A percentile compares a stretch with the other conserved stretches of the same genome.
Evolutionary conservation across 1,284 basidiomycete species (phyloP).

Genomic region (Cutaneotrichosporon sp.): DNA sequence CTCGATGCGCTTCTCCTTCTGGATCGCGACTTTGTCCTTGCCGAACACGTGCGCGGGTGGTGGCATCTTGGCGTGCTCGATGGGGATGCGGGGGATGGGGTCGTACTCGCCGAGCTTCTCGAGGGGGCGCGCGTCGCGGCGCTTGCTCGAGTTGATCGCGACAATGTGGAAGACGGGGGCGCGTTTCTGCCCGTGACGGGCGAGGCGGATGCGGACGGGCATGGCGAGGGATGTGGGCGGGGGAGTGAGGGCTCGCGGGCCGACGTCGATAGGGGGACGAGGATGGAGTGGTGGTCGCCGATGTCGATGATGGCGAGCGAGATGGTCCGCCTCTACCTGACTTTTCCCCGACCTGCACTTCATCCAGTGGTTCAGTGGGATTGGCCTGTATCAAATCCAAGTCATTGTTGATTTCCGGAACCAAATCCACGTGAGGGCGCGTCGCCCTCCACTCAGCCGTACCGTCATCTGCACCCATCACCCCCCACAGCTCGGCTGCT

Average conservation of each 20-base stretch:
- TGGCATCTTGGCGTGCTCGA: constrained; percentile 26
- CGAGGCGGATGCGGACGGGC: constrained; percentile 81
- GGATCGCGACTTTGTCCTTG: constrained; percentile 24
- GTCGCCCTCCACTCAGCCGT: constrained; percentile 3
- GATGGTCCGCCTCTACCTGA: constrained; percentile 5
- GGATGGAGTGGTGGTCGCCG: background rate
- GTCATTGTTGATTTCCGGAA: constrained; percentile 1
- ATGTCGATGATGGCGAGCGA: background rate
- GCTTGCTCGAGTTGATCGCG: constrained; percentile 72
- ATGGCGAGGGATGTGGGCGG: constrained; percentile 55
- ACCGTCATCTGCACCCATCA: background rate
- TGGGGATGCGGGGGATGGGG: constrained; percentile 58
- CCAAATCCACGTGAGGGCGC: background rate
- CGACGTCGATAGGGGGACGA: background rate
- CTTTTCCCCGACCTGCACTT: constrained; percentile 7
- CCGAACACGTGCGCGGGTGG: constrained; percentile 49
- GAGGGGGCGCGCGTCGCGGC: constrained; percentile 84
- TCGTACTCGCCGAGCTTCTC: constrained; percentile 89
- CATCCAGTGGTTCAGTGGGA: no score
- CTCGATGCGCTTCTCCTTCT: constrained; percentile 69
- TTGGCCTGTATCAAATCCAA: background rate
- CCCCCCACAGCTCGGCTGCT: no score
- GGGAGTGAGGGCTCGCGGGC: no score
- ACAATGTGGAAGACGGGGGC: constrained; percentile 82
- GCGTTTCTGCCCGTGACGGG: constrained; percentile 78